A percentile compares a stretch with the other conserved stretches of the same genome.
Conservation (phyloP, 1,284 basidiomycete species). For the Stygiomarasmius scandens region DNA sequence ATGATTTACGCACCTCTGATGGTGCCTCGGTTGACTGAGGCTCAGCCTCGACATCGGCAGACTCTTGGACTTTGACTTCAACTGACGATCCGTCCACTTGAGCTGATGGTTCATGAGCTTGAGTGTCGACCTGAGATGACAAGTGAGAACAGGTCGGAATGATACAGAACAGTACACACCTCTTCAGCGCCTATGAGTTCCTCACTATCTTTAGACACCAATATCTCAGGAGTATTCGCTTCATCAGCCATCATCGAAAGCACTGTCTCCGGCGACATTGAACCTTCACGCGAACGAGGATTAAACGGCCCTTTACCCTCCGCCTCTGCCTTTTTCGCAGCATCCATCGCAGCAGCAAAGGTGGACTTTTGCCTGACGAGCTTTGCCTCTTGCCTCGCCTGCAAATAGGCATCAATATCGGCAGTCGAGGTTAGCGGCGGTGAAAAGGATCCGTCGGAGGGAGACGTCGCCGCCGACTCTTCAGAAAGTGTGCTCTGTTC, state of each 20-base stretch:
- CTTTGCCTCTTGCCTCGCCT: slow-evolving; percentile 4
- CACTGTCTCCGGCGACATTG: slow-evolving; percentile 10
- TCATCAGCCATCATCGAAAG: not conserved
- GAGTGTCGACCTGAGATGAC: too few species aligned
- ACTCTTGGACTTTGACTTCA: too few species aligned
- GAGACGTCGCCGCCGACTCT: not conserved
- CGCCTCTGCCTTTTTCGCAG: slow-evolving; percentile 38
- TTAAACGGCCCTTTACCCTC: slow-evolving; percentile 19
- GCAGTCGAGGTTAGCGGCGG: not conserved
- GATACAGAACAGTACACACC: slow-evolving; percentile 4
- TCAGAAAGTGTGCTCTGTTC: too few species aligned
- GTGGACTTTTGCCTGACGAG: slow-evolving; percentile 30
- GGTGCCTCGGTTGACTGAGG: not conserved
- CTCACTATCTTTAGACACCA: slow-evolving; percentile 6
- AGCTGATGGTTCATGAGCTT: not conserved
- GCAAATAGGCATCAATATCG: not conserved
- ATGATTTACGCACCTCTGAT: not conserved
- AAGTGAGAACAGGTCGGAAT: too few species aligned
- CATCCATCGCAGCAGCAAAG: slow-evolving; percentile 38
- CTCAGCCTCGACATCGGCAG: not conserved
- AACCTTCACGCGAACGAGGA: slow-evolving; percentile 6
- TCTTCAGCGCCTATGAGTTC: not conserved
- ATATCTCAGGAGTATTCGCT: slow-evolving; percentile 2
- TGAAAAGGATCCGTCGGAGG: not conserved
- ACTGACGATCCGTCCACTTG: too few species aligned